These are phyloP conservation scores for Melocanna baccifera DNA, from an alignment of 176 grass and related monocot species.

Conservation along the genomic window DNA sequence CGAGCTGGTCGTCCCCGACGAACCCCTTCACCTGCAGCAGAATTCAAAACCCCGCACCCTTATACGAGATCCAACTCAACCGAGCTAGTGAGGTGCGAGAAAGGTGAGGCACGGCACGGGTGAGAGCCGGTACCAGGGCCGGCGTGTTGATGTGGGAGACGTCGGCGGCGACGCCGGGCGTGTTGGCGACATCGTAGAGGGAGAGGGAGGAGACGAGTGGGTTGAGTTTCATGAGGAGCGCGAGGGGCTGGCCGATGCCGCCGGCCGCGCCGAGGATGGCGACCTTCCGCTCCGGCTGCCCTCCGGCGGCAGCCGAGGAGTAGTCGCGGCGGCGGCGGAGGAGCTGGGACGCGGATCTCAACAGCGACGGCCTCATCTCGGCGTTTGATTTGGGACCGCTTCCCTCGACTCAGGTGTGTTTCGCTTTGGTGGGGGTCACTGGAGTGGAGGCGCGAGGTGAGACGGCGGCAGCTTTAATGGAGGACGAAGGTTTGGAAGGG, in stretches of 20 bases:
- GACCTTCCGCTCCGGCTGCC: constrained; percentile 51
- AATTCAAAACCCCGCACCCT: not conserved
- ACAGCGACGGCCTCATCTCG: constrained; percentile 43
- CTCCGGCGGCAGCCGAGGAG: not conserved
- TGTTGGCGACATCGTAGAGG: constrained; percentile 68
- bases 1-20: constrained; percentile 48
- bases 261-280: constrained; percentile 69
- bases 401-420: not conserved
- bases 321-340: constrained; percentile 36
- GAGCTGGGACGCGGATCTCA: constrained; percentile 37
- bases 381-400: not conserved
- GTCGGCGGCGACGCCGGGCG: constrained; percentile 67
- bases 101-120: not conserved
- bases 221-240: constrained; percentile 70
- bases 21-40: constrained; percentile 46
- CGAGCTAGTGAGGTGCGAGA: not conserved
- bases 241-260: constrained; percentile 67
- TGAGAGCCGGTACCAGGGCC: constrained; percentile 15
- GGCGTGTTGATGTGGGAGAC: constrained; percentile 70
- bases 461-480: constrained; percentile 20
- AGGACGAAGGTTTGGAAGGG: not conserved
- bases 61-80: not conserved
- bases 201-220: constrained; percentile 63
- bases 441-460: not conserved
- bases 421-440: not conserved